phyloP scores from a whole-genome alignment of 1,139 yeast species.

The Yamadazyma siamensis region DNA sequence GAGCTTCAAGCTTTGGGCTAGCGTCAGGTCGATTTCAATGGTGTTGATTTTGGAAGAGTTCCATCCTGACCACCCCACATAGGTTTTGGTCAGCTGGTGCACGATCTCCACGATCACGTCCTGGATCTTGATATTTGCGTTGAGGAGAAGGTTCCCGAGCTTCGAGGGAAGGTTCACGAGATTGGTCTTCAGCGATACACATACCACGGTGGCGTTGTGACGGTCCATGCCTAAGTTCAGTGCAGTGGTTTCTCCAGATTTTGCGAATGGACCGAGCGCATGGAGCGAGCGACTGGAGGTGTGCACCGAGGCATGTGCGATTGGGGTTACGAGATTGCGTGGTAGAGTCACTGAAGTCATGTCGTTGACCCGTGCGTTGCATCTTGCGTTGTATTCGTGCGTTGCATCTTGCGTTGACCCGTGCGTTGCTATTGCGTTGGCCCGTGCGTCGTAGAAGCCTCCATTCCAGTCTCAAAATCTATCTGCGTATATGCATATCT shows the following conservation, averaged over 20 bases:
- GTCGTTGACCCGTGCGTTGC: too few species aligned
- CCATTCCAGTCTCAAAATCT: too few species aligned
- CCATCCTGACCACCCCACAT: constrained; percentile 87
- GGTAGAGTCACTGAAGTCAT: too few species aligned
- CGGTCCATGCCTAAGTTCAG: constrained; percentile 31
- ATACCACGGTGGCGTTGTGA: constrained; percentile 27
- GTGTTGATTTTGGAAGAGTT: constrained; percentile 30
- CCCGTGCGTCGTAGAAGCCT: too few species aligned
- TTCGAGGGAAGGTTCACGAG: constrained; percentile 58
- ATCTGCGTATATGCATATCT: not conserved
- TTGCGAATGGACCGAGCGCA: constrained; percentile 1
- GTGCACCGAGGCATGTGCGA: too few species aligned
- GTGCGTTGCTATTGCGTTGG: too few species aligned
- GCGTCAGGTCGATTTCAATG: constrained; percentile 38
- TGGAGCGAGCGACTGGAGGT: not conserved
- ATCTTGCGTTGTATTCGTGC: too few species aligned
- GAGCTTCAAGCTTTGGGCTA: constrained; percentile 48
- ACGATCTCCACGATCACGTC: constrained; percentile 54
- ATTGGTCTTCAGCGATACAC: constrained; percentile 45
- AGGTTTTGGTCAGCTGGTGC: constrained; percentile 26
- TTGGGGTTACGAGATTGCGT: too few species aligned
- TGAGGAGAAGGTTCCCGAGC: constrained; percentile 45
- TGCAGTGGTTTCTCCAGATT: constrained; percentile 15
- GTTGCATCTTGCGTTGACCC: too few species aligned
- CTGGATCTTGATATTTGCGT: constrained; percentile 56